Percentiles rank a stretch among this genome's conserved stretches.
Evolutionary conservation across 2,329 filamentous ascomycete species (phyloP).

Genomic region (Neofusicoccum umdonicola): DNA sequence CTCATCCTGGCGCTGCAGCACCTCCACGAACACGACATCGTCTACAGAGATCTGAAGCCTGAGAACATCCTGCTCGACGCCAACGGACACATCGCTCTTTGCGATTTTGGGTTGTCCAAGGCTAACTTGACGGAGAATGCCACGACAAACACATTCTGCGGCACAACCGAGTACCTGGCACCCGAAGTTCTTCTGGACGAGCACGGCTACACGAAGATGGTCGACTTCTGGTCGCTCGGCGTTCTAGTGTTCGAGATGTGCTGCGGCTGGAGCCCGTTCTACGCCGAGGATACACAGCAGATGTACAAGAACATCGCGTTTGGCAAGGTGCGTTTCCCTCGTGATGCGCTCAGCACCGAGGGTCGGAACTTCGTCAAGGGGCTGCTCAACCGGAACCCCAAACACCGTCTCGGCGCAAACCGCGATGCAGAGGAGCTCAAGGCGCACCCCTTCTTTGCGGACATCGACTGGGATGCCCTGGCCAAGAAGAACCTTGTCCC

Average conservation of each 20-base stretch:
- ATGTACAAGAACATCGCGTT: conserved; percentile 99
- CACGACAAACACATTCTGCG: conserved; percentile 98
- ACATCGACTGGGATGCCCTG: conserved; percentile 89
- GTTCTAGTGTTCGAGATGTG: conserved; percentile 99
- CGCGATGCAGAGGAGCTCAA: conserved; percentile 93
- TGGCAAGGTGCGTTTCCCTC: conserved; percentile 93
- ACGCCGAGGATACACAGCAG: conserved; percentile 97
- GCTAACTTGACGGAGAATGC: conserved; percentile 96
- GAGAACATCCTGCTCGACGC: conserved; percentile 97
- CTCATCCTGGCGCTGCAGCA: conserved; percentile 93
- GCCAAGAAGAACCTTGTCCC: conserved; percentile 89
- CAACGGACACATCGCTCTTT: conserved; percentile 95
- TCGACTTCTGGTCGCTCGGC: conserved; percentile 98
- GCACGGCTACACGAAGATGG: conserved; percentile 98
- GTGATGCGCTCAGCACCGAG: conserved; percentile 90
- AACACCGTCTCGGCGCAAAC: conserved; percentile 86
- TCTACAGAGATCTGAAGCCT: conserved; percentile 95
- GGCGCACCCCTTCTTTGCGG: conserved; percentile 88
- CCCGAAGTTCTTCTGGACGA: conserved; percentile 95
- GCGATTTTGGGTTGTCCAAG: conserved; percentile 96
- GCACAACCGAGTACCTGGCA: conserved; percentile 94
- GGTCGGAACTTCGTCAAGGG: conserved; percentile 98
- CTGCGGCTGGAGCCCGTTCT: conserved; percentile 98
- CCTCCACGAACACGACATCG: conserved; percentile 93
- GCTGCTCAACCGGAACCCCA: conserved; percentile 92